Conservation (phyloP, 306 rosid species). For the Sesbania bispinosa region DNA sequence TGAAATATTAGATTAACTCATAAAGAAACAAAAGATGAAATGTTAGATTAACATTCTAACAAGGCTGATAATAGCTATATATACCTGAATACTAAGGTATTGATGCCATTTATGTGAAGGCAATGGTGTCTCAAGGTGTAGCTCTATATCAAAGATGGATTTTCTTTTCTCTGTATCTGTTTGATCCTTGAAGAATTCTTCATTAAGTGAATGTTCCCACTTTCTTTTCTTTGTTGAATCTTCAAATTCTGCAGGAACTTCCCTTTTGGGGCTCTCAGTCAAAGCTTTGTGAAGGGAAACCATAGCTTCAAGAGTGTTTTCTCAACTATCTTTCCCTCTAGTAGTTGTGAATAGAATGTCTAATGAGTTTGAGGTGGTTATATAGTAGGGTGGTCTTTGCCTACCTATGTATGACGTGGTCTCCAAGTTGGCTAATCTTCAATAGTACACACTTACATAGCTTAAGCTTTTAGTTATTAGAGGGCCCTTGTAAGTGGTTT, state of each 20-base stretch:
- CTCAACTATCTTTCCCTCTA: background rate
- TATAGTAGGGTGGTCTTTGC: constrained; percentile 49
- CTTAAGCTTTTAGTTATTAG: no score
- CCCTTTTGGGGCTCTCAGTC: constrained; percentile 32
- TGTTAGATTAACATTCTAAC: background rate
- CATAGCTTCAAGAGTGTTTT: constrained; percentile 35
- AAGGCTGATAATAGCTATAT: background rate
- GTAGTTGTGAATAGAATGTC: constrained; percentile 24
- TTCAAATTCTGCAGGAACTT: constrained; percentile 40
- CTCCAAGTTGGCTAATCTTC: constrained; percentile 38
- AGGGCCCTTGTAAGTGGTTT: no score
- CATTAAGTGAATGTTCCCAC: constrained; percentile 40
- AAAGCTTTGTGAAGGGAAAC: constrained; percentile 55
- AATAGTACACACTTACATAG: background rate
- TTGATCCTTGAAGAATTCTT: constrained; percentile 40
- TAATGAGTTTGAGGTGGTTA: constrained; percentile 45
- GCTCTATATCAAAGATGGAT: constrained; percentile 59
- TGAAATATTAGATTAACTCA: background rate
- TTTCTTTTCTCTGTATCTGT: constrained; percentile 33
- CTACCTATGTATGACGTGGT: constrained; percentile 56
- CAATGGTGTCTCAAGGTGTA: constrained; percentile 72
- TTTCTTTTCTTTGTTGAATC: constrained; percentile 59
- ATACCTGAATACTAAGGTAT: constrained; percentile 79
- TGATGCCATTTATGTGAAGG: constrained; percentile 74
- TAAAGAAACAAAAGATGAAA: background rate